A percentile compares a stretch with the other conserved stretches of the same genome.
Conservation (phyloP, 2,329 filamentous ascomycete genomes). For the Pseudopithomyces maydicus region DNA sequence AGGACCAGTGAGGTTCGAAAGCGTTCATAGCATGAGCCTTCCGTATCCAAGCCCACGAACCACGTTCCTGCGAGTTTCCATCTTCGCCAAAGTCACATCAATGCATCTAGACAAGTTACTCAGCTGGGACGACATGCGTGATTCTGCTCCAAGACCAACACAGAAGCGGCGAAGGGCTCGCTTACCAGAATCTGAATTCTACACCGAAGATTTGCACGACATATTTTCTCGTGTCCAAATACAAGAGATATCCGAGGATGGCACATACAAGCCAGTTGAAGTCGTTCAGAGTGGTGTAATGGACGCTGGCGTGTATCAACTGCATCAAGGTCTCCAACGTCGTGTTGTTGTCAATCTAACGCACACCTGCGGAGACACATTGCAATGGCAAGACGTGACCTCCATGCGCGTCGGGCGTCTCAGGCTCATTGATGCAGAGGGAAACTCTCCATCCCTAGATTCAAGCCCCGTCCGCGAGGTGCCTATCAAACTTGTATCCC, state of each 20-base stretch:
- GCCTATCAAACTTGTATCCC: constrained; percentile 74
- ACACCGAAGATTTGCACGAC: constrained; percentile 90
- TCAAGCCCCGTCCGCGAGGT: constrained; percentile 72
- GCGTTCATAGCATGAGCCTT: constrained; percentile 97
- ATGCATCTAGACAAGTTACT: constrained; percentile 97
- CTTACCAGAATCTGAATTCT: constrained; percentile 90
- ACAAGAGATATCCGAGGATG: constrained; percentile 87
- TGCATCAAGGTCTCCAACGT: constrained; percentile 92
- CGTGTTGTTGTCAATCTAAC: constrained; percentile 87
- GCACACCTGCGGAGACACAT: constrained; percentile 83
- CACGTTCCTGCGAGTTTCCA: constrained; percentile 79
- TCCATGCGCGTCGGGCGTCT: constrained; percentile 80
- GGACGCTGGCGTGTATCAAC: constrained; percentile 88
- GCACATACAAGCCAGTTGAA: constrained; percentile 90
- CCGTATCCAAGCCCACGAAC: constrained; percentile 77
- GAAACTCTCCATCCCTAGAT: constrained; percentile 81
- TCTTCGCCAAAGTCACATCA: constrained; percentile 86
- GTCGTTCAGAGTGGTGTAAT: constrained; percentile 84
- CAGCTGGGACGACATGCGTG: constrained; percentile 98
- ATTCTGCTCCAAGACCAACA: constrained; percentile 63
- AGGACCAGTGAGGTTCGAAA: constrained; percentile 89
- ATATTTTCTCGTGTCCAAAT: constrained; percentile 87
- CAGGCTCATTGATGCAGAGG: constrained; percentile 80
- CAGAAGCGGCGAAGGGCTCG: constrained; percentile 68
- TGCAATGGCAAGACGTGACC: constrained; percentile 86